A percentile compares a stretch with the other conserved stretches of the same genome.
Conservation (phyloP, 345 rosid species). For the Acer saccharum region DNA sequence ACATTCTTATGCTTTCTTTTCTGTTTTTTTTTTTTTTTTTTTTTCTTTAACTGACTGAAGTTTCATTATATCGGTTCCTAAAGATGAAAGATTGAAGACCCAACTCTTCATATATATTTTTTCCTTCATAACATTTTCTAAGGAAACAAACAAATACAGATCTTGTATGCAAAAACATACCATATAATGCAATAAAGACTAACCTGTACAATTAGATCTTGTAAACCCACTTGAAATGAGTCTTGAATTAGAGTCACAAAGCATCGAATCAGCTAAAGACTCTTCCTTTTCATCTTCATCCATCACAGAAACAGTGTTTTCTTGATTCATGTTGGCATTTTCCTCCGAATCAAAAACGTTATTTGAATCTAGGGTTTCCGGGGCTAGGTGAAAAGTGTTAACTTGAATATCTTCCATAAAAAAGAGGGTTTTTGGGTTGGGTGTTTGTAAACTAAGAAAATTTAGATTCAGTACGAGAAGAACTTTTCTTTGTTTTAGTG, state of each 20-base stretch:
- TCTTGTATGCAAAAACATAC: background rate
- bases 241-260: conserved; percentile 75
- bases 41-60: too few relatives aligned
- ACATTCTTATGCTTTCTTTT: background rate
- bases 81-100: background rate
- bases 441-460: conserved; percentile 17
- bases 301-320: conserved; percentile 36
- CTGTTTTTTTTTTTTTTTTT: background rate
- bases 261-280: conserved; percentile 58
- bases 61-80: background rate
- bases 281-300: conserved; percentile 36
- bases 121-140: background rate
- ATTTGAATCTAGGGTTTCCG: conserved; percentile 20
- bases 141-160: background rate
- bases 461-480: background rate
- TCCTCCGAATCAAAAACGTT: conserved; percentile 35
- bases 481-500: background rate
- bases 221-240: conserved; percentile 59
- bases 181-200: conserved; percentile 6
- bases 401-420: conserved; percentile 49
- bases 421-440: conserved; percentile 9
- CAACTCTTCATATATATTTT: background rate
- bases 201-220: conserved; percentile 51
- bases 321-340: conserved; percentile 32
- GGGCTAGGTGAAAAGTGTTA: conserved; percentile 19